A percentile compares a stretch with the other conserved stretches of the same genome.
Conservation (phyloP, 495 filamentous ascomycete genomes). For the Lepraria neglecta region DNA sequence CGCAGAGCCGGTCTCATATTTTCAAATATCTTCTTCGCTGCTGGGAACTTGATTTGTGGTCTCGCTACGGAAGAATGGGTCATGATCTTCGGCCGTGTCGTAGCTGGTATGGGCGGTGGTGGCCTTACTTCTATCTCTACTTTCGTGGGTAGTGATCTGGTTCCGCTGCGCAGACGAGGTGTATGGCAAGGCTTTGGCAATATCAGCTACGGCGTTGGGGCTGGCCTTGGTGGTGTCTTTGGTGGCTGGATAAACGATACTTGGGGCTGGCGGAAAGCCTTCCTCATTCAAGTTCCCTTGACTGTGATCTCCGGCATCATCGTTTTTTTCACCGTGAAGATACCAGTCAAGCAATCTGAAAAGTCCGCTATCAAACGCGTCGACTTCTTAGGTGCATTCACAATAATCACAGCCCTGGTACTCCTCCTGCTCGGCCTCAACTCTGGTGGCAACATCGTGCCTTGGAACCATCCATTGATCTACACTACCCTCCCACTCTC, state of each 20-base stretch:
- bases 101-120: constrained; percentile 82
- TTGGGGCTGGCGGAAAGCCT: constrained; percentile 70
- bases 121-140: constrained; percentile 76
- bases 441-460: constrained; percentile 64
- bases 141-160: constrained; percentile 73
- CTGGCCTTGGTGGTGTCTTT: constrained; percentile 65
- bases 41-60: constrained; percentile 81
- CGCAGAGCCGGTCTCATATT: constrained; percentile 71
- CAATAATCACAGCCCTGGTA: constrained; percentile 52
- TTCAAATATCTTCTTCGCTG: constrained; percentile 72
- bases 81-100: constrained; percentile 73
- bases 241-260: constrained; percentile 78
- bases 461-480: constrained; percentile 66
- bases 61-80: constrained; percentile 60
- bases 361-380: constrained; percentile 57
- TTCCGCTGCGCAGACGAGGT: constrained; percentile 75
- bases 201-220: constrained; percentile 63
- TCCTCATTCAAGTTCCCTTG: constrained; percentile 71
- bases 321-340: constrained; percentile 60
- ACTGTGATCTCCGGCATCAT: constrained; percentile 57
- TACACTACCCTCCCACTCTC: constrained; percentile 53
- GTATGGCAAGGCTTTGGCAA: constrained; percentile 84
- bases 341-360: constrained; percentile 68
- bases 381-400: constrained; percentile 59
- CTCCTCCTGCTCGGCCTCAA: constrained; percentile 64